phyloP scores from a whole-genome alignment of 441 rosid genomes.

The Geranium incanum region DNA sequence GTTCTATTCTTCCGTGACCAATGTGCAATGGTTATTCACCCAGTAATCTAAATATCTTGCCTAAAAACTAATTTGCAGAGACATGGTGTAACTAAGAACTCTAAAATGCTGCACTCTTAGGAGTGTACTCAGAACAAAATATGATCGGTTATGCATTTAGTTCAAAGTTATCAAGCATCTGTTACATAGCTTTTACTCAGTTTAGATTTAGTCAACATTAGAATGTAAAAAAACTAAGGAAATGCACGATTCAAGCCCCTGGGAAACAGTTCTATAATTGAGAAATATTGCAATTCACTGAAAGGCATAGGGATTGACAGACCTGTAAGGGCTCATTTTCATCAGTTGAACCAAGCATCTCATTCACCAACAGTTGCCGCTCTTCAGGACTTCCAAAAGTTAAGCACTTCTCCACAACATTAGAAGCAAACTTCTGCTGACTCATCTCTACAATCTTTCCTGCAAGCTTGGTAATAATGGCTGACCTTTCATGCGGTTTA shows the following conservation, averaged over 20 bases:
- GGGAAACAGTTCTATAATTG: background rate
- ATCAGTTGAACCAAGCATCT: conserved; percentile 83
- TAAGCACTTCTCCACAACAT: conserved; percentile 68
- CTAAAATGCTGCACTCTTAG: background rate
- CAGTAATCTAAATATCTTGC: background rate
- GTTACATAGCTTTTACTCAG: too few species aligned
- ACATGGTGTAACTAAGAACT: background rate
- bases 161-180: too few species aligned
- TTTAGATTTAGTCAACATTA: background rate
- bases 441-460: conserved; percentile 91
- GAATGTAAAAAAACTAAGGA: background rate
- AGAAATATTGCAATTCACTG: background rate
- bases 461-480: conserved; percentile 68
- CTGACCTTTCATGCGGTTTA: conserved; percentile 68
- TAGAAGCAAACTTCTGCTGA: conserved; percentile 89
- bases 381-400: conserved; percentile 69
- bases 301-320: conserved; percentile 16
- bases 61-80: background rate
- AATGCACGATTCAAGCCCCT: background rate
- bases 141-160: too few species aligned
- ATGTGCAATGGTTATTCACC: background rate
- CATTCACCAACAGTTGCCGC: conserved; percentile 64
- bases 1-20: background rate
- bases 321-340: conserved; percentile 97
- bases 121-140: too few species aligned